phyloP scores from a whole-genome alignment of 768 basidiomycete genomes.

The Boletus eberwhitei region DNA sequence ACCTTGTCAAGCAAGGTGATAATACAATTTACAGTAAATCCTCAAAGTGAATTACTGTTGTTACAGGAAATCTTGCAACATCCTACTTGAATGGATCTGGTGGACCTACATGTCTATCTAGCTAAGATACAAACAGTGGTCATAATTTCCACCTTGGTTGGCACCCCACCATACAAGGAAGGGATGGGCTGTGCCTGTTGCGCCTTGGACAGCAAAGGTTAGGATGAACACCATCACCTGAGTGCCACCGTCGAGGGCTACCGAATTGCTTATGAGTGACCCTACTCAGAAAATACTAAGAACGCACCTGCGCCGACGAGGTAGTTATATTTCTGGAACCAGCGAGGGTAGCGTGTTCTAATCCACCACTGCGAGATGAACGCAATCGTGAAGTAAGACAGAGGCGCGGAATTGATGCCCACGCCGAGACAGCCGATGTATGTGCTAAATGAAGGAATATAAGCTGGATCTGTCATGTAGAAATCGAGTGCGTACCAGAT shows the following conservation, averaged over 20 bases:
- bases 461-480: not conserved
- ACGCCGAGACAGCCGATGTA: slow-evolving; percentile 15
- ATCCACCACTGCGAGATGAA: slow-evolving; percentile 39
- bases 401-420: slow-evolving; percentile 33
- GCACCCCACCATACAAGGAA: slow-evolving; percentile 63
- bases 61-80: no score
- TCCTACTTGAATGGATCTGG: no score
- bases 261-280: not conserved
- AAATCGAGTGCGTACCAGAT: slow-evolving; percentile 19
- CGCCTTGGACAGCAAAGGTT: slow-evolving; percentile 50
- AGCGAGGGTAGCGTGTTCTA: slow-evolving; percentile 34
- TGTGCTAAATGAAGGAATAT: slow-evolving; percentile 9
- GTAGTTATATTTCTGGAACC: slow-evolving; percentile 40
- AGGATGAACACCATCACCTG: slow-evolving; percentile 56
- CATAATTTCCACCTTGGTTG: slow-evolving; percentile 46
- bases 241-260: slow-evolving; percentile 37
- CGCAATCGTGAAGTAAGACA: slow-evolving; percentile 20
- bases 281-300: not conserved
- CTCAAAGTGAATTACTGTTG: no score
- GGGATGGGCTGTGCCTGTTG: slow-evolving; percentile 43
- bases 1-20: no score
- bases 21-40: no score
- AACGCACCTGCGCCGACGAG: slow-evolving; percentile 40
- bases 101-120: no score
- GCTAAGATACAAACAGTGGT: slow-evolving; percentile 23